Base-by-base conservation (phyloP, 1,284 basidiomycete genomes). In the Ceratorhiza oryzae-sativae region DNA sequence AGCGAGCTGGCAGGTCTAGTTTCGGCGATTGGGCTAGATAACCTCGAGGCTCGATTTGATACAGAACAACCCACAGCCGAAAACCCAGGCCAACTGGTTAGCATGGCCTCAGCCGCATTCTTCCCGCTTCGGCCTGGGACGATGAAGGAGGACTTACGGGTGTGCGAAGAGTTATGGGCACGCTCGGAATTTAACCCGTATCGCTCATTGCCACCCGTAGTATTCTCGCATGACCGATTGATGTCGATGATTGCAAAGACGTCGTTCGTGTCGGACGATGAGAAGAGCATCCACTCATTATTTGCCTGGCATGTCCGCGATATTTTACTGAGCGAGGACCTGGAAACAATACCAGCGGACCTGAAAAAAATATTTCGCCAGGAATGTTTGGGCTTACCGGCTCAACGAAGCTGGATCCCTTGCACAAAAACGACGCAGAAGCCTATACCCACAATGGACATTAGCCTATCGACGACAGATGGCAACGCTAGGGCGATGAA, bases 311-410 rank as follows among this genome's bases (percentile, higher is more conserved):
- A n/a, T n/a, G n/a, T n/a, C n/a, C n/a, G n/a, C n/a, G n/a, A n/a
- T n/a, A 30, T 58, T 27, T 34, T 61, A 25, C 39, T 36, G 4
- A 30, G 27, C 42, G 59, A 62, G 3, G 32, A 46, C 20, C 23
- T 39, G 70, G 71, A 15, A 73, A 81, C 1, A 61, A 77, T 18
- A 77, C 79, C 58, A 76, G 76, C 6, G 75, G 79, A 3, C 76
- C 70, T 0, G 10, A 60, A 51, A 77, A 79, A 0, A 77, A 80
- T 65, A 68, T 82, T n/a, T 72, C 74, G 13, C 53, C 78, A 79
- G 0, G 27, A 77, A 5, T 42, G 77, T 20, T 75, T 82, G 0
- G 81, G 81, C 12, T 42, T n/a, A 45, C 42, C 59, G 6, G 42
- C 10, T 5, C 3, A 6, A 4, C 30, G 80, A 36, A 70, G 36